These are phyloP conservation scores for Pythium oligandrum DNA, from an alignment of 352 stramenopile genomes.

Conservation along the genomic window DNA sequence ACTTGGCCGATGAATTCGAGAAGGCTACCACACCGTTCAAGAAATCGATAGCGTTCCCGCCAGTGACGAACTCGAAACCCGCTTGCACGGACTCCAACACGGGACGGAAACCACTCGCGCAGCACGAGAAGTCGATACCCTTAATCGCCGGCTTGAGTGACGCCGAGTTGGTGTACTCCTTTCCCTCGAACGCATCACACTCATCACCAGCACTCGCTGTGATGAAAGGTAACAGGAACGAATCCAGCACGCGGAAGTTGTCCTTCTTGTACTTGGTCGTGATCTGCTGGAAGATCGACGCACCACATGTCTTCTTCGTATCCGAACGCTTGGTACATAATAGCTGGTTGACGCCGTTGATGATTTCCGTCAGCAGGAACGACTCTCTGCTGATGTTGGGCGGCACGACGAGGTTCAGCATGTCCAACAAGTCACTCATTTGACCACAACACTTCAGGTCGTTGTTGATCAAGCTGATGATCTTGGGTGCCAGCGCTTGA, in stretches of 20 bases:
- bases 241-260: constrained; percentile 36
- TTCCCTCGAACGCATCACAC: constrained; percentile 33
- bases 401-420: constrained; percentile 39
- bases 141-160: constrained; percentile 19
- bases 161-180: constrained; percentile 33
- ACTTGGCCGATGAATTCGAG: constrained; percentile 16
- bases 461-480: constrained; percentile 26
- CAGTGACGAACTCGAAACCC: constrained; percentile 34
- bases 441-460: constrained; percentile 43
- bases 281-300: constrained; percentile 36
- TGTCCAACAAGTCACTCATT: constrained; percentile 38
- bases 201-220: constrained; percentile 28
- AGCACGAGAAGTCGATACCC: constrained; percentile 43
- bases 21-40: constrained; percentile 48
- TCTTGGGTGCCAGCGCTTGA: constrained; percentile 26
- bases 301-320: constrained; percentile 26
- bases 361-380: constrained; percentile 40
- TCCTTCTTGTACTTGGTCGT: constrained; percentile 31
- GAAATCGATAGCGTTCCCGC: constrained; percentile 29
- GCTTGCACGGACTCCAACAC: constrained; percentile 34
- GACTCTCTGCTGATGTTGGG: constrained; percentile 27
- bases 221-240: constrained; percentile 42
- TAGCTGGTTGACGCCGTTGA: constrained; percentile 43
- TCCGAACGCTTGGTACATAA: constrained; percentile 32
- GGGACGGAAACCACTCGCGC: constrained; percentile 33